A percentile compares a stretch with the other conserved stretches of the same genome.
phyloP scores from a whole-genome alignment of 306 rosid genomes.

The Malus sieversii region DNA sequence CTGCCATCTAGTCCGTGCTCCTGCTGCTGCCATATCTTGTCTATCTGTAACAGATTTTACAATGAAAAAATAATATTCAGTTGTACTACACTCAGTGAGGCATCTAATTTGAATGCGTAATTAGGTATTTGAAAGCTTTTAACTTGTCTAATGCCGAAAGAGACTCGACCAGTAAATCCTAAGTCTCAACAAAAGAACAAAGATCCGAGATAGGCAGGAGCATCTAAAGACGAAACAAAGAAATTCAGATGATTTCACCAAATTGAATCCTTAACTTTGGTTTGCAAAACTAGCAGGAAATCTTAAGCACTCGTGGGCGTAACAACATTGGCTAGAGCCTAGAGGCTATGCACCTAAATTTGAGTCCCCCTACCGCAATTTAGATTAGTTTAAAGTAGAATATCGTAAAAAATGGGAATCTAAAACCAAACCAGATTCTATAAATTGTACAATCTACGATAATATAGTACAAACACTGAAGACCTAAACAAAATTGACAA shows the following conservation, averaged over 20 bases:
- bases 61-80: neutral
- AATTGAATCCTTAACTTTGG: neutral
- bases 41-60: neutral
- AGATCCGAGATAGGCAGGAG: neutral
- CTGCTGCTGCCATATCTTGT: conserved; percentile 24
- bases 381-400: neutral
- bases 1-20: conserved; percentile 21
- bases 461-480: neutral
- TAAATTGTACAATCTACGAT: neutral
- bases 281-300: neutral
- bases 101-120: neutral
- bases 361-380: neutral
- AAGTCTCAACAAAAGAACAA: neutral
- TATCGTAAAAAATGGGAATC: neutral
- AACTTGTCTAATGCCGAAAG: neutral
- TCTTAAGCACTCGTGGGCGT: neutral
- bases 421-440: neutral
- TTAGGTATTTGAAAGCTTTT: neutral
- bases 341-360: neutral
- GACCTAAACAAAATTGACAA: neutral
- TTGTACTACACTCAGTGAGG: neutral
- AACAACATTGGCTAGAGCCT: neutral
- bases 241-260: neutral
- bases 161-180: neutral
- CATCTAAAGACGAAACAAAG: neutral